A percentile compares a stretch with the other conserved stretches of the same genome.
Evolutionary conservation across 2,329 filamentous ascomycete genomes (phyloP).

Genomic region (Chaetomiaceae sp.): DNA sequence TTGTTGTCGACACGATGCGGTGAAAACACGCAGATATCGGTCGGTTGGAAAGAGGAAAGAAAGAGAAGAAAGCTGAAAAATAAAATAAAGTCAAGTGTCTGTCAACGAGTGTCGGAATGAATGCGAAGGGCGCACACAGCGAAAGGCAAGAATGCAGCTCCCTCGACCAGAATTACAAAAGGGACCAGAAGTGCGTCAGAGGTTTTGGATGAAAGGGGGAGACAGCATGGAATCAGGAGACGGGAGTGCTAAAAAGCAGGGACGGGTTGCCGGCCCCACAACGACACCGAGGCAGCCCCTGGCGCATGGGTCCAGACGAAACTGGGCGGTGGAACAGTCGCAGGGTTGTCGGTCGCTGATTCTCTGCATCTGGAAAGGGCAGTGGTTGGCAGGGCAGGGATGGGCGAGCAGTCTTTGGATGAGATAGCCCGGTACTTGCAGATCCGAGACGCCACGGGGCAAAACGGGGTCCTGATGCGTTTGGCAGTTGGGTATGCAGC

Average conservation of each 20-base stretch:
- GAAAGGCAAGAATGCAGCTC: slow-evolving; percentile 8
- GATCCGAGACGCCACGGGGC: neutral
- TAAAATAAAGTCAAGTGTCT: neutral
- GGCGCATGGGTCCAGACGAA: neutral
- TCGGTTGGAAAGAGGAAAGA: too few relatives aligned
- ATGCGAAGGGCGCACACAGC: slow-evolving; percentile 3
- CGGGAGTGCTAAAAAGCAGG: slow-evolving; percentile 9
- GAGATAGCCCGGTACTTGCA: slow-evolving; percentile 6
- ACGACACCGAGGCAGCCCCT: neutral
- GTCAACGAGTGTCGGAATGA: slow-evolving; percentile 22
- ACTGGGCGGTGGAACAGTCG: slow-evolving; percentile 3
- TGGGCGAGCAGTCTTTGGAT: neutral
- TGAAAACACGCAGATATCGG: neutral
- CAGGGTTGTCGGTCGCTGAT: neutral
- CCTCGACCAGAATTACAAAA: slow-evolving; percentile 12
- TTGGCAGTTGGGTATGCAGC: neutral
- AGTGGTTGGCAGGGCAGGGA: neutral
- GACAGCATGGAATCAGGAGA: slow-evolving; percentile 1
- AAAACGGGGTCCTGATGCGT: too few relatives aligned
- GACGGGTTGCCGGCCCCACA: neutral
- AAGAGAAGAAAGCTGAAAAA: neutral
- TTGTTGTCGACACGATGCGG: neutral
- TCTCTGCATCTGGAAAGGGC: neutral
- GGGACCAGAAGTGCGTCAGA: neutral
- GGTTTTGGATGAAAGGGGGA: neutral